A percentile compares a stretch with the other conserved stretches of the same genome.
Evolutionary conservation across 2,329 filamentous ascomycete genomes (phyloP).

Genomic region (Didymella glomerata): DNA sequence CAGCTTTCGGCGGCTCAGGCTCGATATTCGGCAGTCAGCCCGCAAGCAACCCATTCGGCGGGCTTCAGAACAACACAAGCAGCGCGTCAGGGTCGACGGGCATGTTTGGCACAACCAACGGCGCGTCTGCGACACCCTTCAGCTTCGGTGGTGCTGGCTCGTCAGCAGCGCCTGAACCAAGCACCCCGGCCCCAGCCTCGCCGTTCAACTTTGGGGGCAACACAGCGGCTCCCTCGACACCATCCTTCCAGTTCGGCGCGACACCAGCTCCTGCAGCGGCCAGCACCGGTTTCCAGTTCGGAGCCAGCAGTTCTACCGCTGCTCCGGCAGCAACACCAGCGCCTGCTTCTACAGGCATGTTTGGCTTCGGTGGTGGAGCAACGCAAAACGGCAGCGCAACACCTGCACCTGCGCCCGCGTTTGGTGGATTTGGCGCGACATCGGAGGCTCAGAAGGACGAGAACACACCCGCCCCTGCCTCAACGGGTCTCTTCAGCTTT

Average conservation of each 20-base stretch:
- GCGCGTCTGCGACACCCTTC: slow-evolving; percentile 21
- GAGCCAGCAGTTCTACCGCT: slow-evolving; percentile 22
- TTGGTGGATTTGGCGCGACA: slow-evolving; percentile 30
- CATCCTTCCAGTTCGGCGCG: slow-evolving; percentile 30
- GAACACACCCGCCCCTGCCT: slow-evolving; percentile 12
- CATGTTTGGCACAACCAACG: slow-evolving; percentile 31
- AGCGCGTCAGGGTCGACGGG: slow-evolving; percentile 19
- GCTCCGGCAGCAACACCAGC: slow-evolving; percentile 27
- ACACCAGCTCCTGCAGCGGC: slow-evolving; percentile 21
- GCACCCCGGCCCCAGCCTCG: slow-evolving; percentile 28
- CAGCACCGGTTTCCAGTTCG: slow-evolving; percentile 28
- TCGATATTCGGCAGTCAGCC: slow-evolving; percentile 33
- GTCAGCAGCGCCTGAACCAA: slow-evolving; percentile 23
- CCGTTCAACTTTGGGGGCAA: slow-evolving; percentile 19
- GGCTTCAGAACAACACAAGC: slow-evolving; percentile 31
- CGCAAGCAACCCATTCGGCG: slow-evolving; percentile 33
- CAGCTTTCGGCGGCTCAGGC: slow-evolving; percentile 32
- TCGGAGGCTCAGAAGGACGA: slow-evolving; percentile 24
- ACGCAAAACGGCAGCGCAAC: slow-evolving; percentile 21
- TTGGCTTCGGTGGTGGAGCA: slow-evolving; percentile 27
- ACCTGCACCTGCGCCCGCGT: slow-evolving; percentile 24
- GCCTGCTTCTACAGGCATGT: slow-evolving; percentile 26
- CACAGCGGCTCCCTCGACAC: slow-evolving; percentile 19
- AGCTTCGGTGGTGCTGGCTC: slow-evolving; percentile 24
- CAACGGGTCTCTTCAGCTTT: slow-evolving; percentile 24